Conservation (phyloP, 2,329 filamentous ascomycete species). For the Fusarium paranaense region DNA sequence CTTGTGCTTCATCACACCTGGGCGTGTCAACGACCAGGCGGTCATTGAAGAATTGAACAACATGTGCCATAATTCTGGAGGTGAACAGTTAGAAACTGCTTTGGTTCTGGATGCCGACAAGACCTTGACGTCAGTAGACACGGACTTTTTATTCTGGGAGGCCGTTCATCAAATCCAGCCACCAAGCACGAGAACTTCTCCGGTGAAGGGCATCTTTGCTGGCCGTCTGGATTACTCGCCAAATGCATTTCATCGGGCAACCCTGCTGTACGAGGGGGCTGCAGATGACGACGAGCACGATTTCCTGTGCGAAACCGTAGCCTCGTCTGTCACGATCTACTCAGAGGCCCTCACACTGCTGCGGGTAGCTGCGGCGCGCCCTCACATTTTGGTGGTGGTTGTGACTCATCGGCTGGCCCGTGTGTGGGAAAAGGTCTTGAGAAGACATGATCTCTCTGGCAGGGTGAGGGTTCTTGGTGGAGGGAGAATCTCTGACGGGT, state of each 20-base stretch:
- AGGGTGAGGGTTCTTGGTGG: constrained; percentile 64
- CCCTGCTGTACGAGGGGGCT: constrained; percentile 63
- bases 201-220: no score
- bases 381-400: constrained; percentile 60
- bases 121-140: constrained; percentile 64
- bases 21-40: no score
- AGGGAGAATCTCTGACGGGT: constrained; percentile 58
- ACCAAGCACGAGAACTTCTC: not conserved
- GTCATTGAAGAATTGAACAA: no score
- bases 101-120: constrained; percentile 70
- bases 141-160: constrained; percentile 63
- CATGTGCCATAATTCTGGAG: no score
- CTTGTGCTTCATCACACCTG: no score
- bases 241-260: not conserved
- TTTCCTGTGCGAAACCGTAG: constrained; percentile 57
- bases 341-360: constrained; percentile 42
- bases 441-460: constrained; percentile 53
- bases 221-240: no score
- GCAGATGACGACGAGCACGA: constrained; percentile 55
- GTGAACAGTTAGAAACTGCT: constrained; percentile 50
- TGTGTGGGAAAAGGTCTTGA: constrained; percentile 68
- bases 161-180: not conserved
- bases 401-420: constrained; percentile 65
- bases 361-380: constrained; percentile 36
- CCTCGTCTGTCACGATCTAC: constrained; percentile 48